A percentile compares a stretch with the other conserved stretches of the same genome.
Conservation (phyloP, 108 stramenopile genomes). For the Nitzschia sp. region DNA sequence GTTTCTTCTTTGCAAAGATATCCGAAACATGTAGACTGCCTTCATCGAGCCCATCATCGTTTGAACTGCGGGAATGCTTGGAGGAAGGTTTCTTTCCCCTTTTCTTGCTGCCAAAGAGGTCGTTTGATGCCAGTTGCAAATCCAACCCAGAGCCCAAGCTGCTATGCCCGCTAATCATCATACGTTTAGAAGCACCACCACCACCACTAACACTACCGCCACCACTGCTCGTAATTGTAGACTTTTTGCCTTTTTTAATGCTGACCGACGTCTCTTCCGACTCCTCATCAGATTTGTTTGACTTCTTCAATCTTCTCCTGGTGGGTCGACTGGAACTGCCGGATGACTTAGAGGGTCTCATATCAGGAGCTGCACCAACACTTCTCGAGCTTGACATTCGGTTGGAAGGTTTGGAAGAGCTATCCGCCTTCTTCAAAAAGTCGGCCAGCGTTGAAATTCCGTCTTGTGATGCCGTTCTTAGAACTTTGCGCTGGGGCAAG, state of each 20-base stretch:
- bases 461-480: background rate
- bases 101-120: background rate
- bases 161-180: background rate
- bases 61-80: background rate
- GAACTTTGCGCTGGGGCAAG: slow-evolving; percentile 9
- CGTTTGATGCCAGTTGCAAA: slow-evolving; percentile 12
- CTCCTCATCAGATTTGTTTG: slow-evolving; percentile 5
- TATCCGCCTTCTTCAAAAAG: slow-evolving; percentile 6
- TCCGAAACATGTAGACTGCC: slow-evolving; percentile 11
- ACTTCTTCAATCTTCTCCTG: slow-evolving; percentile 8
- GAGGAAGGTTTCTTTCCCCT: slow-evolving; percentile 6
- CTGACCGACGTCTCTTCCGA: background rate
- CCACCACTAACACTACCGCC: no score
- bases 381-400: slow-evolving; percentile 13
- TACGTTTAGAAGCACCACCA: no score
- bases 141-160: slow-evolving; percentile 18
- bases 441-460: slow-evolving; percentile 14
- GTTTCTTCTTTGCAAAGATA: background rate
- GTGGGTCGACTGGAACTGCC: background rate
- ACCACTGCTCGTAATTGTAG: no score
- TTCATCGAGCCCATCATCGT: background rate
- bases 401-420: slow-evolving; percentile 1
- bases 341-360: background rate
- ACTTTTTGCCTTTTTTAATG: background rate
- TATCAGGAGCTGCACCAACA: slow-evolving; percentile 11